Evolutionary conservation across 495 filamentous ascomycete genomes (phyloP), one percentile per base, ranked within the genome.

Genomic region (Tuber borchii): DNA sequence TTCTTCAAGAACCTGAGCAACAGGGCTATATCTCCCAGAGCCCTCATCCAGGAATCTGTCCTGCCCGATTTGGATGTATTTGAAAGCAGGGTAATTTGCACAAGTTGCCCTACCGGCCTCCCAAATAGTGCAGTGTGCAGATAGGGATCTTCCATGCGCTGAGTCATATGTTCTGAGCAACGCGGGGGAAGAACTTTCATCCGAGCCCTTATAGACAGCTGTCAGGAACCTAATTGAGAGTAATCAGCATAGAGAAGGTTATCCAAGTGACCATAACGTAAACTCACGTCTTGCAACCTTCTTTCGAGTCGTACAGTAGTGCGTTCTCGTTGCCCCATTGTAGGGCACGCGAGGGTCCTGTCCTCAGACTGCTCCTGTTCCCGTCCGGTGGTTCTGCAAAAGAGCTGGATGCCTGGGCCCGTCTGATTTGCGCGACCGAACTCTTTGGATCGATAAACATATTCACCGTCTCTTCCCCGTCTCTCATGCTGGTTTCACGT

Each of bases 1-100:
- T 85, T 99, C 95, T 78, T 98, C 94, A 14, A 99, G 88, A 14
- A 94, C 88, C 72, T 91, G 87, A 17, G 93, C 91, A 42, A 94
- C 88, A 1, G 95, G 95, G 80, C 97, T 98, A 84, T 94, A 98
- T 76, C 91, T 93, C 12, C 95, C 95, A 9, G 90, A 87, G 26
- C 95, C 95, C 83, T 98, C 95, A 81, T 98, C 96, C 71, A 96
- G 90, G 78, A 98, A 99, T 34, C 92, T 87, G 14, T 93, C 94
- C 81, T 97, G 93, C 3, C 94, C 96, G 73, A 99, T 93, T 80
- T 92, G 91, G 44, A 99, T 94, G 0, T 93, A 93, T 84, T 99
- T 99, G 84, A 99, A 99, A 6, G 95, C 95, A 69, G 97, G 87
- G 0, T 91, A 93, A 17, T 93, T 96, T 2, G 95, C 94, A 74